Conservation (phyloP, 2,329 filamentous ascomycete species). For the Penicillium crustosum region DNA sequence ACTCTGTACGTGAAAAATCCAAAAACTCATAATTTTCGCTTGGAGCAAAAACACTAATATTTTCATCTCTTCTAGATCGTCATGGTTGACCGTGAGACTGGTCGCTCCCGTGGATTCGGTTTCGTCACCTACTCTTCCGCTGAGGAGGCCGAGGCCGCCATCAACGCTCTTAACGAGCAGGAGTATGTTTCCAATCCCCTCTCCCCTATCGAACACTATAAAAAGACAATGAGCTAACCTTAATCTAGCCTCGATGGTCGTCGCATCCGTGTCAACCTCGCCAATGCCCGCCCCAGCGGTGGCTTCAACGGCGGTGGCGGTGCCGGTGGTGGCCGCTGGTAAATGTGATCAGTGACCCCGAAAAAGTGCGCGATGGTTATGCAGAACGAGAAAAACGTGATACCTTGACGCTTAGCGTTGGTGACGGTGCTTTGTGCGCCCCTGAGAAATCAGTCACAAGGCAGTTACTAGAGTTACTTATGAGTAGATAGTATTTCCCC, state of each 20-base stretch:
- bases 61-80: slow-evolving; percentile 10
- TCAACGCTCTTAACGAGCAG: slow-evolving; percentile 14
- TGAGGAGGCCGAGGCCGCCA: slow-evolving; percentile 15
- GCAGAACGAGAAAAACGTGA: slow-evolving; percentile 8
- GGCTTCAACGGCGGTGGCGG: slow-evolving; percentile 5
- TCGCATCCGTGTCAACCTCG: slow-evolving; percentile 15
- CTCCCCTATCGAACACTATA: too few species aligned
- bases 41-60: neutral
- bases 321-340: slow-evolving; percentile 6
- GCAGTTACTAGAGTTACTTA: slow-evolving; percentile 4
- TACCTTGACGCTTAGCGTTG: slow-evolving; percentile 10
- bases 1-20: slow-evolving; percentile 13
- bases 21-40: neutral
- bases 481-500: slow-evolving; percentile 10
- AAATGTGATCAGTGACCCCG: slow-evolving; percentile 2
- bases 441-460: slow-evolving; percentile 4
- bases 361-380: slow-evolving; percentile 8
- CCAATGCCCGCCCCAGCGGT: slow-evolving; percentile 11
- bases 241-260: slow-evolving; percentile 15
- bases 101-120: slow-evolving; percentile 20
- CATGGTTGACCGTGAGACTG: slow-evolving; percentile 19
- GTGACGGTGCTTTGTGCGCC: slow-evolving; percentile 1
- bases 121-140: slow-evolving; percentile 18
- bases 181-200: slow-evolving; percentile 11
- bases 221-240: neutral